phyloP scores from a whole-genome alignment of 306 rosid genomes.

The Glycine soja region DNA sequence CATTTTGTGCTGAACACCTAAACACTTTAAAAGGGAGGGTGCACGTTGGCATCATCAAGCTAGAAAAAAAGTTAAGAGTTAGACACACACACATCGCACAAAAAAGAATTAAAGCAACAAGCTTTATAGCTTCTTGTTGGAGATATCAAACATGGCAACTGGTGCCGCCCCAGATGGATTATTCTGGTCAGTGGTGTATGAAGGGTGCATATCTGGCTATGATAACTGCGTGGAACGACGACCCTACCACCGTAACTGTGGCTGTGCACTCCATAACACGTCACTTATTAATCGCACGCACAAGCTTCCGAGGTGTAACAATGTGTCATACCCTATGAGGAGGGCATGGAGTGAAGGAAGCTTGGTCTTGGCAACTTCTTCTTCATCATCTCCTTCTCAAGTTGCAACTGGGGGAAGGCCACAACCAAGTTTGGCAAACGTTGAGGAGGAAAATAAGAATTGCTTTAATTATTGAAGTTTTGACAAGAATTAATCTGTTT shows the following conservation, averaged over 20 bases:
- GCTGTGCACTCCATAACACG: conserved; percentile 56
- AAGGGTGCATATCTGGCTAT: conserved; percentile 57
- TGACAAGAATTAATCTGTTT: not conserved
- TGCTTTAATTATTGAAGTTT: no score
- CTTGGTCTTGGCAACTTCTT: conserved; percentile 47
- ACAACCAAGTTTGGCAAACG: conserved; percentile 29
- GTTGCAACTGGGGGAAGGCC: not conserved
- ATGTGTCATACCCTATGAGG: conserved; percentile 64
- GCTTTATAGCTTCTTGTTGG: not conserved
- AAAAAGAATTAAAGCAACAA: not conserved
- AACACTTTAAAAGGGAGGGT: conserved; percentile 4
- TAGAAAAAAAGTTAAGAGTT: not conserved
- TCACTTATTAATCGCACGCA: not conserved
- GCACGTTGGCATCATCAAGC: conserved; percentile 11
- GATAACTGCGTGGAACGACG: conserved; percentile 61
- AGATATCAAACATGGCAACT: conserved; percentile 44
- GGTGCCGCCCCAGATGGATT: conserved; percentile 52
- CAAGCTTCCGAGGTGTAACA: conserved; percentile 37
- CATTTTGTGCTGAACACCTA: not conserved
- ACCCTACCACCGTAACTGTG: conserved; percentile 73
- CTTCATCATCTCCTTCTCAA: conserved; percentile 22
- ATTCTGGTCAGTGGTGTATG: conserved; percentile 51
- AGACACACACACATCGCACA: not conserved
- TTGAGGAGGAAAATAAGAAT: not conserved
- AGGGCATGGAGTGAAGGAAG: conserved; percentile 63